A percentile compares a stretch with the other conserved stretches of the same genome.
These are phyloP conservation scores for Grigorovia transvaalensis DNA, from an alignment of 805 yeast species.

Conservation along the genomic window DNA sequence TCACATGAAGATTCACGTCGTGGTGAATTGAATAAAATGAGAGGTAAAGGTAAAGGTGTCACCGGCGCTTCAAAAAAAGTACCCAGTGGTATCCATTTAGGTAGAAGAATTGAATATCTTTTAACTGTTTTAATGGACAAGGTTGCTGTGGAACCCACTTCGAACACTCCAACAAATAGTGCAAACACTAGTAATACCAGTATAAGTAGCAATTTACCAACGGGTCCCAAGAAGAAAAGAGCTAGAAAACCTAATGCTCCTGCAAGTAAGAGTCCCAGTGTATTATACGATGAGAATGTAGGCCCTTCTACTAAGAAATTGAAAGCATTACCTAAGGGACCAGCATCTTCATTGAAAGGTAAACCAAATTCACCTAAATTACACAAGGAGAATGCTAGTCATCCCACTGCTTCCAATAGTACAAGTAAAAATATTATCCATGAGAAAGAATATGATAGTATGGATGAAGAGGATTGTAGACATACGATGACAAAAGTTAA, in stretches of 20 bases:
- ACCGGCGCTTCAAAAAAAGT: conserved; percentile 45
- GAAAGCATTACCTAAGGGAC: conserved; percentile 23
- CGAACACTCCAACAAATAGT: conserved; percentile 3
- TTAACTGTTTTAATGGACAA: conserved; percentile 54
- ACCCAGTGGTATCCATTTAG: conserved; percentile 88
- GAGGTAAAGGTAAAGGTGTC: conserved; percentile 14
- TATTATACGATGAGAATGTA: conserved; percentile 8
- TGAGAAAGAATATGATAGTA: conserved; percentile 54
- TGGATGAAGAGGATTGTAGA: conserved; percentile 68
- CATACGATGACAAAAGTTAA: conserved; percentile 53
- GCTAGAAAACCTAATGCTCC: conserved; percentile 23
- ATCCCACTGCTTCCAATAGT: background rate
- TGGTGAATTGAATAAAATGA: background rate
- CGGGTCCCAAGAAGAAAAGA: conserved; percentile 24
- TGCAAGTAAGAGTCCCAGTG: conserved; percentile 14
- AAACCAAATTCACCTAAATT: conserved; percentile 8
- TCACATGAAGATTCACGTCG: conserved; percentile 1
- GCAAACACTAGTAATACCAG: conserved; percentile 12
- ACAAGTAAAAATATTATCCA: conserved; percentile 2
- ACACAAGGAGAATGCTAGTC: background rate
- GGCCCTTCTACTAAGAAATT: conserved; percentile 13
- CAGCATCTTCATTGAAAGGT: conserved; percentile 9
- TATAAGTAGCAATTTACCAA: conserved; percentile 4
- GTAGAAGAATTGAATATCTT: conserved; percentile 84
- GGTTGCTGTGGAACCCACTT: conserved; percentile 8